These are phyloP conservation scores for Dictyostelium intermedium DNA, from an alignment of 78 protist genomes.

Conservation along the genomic window DNA sequence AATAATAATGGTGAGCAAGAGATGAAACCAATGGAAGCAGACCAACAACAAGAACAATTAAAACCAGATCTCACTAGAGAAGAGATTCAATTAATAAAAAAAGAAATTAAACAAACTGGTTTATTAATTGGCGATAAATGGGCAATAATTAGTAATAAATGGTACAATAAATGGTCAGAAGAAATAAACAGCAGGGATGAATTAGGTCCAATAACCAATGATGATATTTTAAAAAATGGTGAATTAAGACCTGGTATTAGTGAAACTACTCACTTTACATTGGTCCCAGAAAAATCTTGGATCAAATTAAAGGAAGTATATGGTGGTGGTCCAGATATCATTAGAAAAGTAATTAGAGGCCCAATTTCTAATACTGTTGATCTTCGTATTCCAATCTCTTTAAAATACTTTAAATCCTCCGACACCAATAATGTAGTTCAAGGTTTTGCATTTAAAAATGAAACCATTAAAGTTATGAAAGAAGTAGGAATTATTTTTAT, in stretches of 20 bases:
- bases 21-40: not conserved
- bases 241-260: not conserved
- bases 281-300: constrained; percentile 20
- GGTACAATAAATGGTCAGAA: constrained; percentile 19
- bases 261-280: not conserved
- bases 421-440: not conserved
- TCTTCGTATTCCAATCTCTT: not conserved
- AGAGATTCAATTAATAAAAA: not conserved
- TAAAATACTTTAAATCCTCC: not conserved
- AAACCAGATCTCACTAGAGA: not conserved
- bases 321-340: constrained; percentile 66
- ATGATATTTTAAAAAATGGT: not conserved
- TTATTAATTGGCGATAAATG: constrained; percentile 10
- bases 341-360: constrained; percentile 3
- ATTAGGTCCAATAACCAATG: constrained; percentile 48
- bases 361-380: not conserved
- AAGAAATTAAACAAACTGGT: not conserved
- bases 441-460: not conserved
- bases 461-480: not conserved
- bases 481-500: not conserved
- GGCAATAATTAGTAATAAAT: not conserved
- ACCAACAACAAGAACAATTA: not conserved
- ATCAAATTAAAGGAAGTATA: not conserved
- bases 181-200: not conserved
- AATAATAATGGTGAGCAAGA: not conserved